phyloP scores from a whole-genome alignment of 2,329 filamentous ascomycete species.

The Fusarium sp. region DNA sequence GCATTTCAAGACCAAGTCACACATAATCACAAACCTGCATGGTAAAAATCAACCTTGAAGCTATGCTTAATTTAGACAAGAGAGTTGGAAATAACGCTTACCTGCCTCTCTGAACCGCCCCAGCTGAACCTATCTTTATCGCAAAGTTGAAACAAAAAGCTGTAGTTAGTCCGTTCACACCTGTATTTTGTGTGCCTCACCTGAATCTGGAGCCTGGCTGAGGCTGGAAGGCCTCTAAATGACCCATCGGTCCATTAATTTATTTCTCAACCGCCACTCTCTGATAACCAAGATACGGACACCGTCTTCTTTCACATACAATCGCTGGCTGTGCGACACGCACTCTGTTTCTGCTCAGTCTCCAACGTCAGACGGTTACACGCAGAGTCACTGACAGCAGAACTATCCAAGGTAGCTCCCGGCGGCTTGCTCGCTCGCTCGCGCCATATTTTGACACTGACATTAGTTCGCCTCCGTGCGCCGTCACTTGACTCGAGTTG shows the following conservation, averaged over 20 bases:
- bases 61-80: constrained; percentile 21
- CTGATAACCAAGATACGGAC: neutral
- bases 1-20: too few relatives aligned
- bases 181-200: constrained; percentile 23
- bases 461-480: constrained; percentile 9
- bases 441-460: constrained; percentile 5
- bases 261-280: constrained; percentile 13
- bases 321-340: neutral
- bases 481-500: neutral
- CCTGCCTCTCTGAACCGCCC: neutral
- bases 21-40: too few relatives aligned
- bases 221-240: neutral
- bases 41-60: constrained; percentile 25
- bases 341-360: too few relatives aligned
- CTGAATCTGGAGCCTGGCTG: constrained; percentile 34
- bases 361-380: too few relatives aligned
- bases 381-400: neutral
- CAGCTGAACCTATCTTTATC: neutral
- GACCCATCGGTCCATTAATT: too few relatives aligned
- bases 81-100: neutral
- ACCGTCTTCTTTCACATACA: neutral
- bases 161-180: neutral
- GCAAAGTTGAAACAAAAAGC: constrained; percentile 11
- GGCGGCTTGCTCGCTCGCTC: constrained; percentile 30
- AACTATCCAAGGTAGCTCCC: constrained; percentile 15